Base-by-base conservation (phyloP, 441 rosid species). In the Gossypium davidsonii region DNA sequence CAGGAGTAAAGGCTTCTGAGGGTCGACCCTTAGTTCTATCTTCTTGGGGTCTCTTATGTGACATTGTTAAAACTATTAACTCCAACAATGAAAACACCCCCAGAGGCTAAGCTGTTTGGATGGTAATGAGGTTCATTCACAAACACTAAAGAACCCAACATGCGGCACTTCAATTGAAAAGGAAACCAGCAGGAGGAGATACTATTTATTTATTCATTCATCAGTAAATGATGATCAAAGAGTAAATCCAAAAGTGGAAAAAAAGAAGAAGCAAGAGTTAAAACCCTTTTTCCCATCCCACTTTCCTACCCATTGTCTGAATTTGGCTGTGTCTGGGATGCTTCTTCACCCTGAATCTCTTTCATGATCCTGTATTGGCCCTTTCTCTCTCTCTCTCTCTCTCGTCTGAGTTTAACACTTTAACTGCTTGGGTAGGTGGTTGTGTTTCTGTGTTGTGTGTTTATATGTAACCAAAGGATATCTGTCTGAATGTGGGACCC, bases 41-140 rank as follows among this genome's bases (percentile, higher is more conserved):
- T 9, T 93, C 98, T 59, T 84, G 85, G 46, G 88, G 94, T 77
- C 98, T 89, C 84, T 93, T 93, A 68, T 90, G 92, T 49, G 98
- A 85, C 98, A 91, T 91, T 74, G 73, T 78, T 58, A 88, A 88
- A 71, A 76, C 66, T 31, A 31, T 71, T 7, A 60, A 80, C 57
- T 71, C 60, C 63, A 51, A 23, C 55, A 76, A 37, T 61, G 48
- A 74, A 59, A 68, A 67, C 28, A 49, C 2, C 25, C 53, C 61
- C 52, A 52, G n/a, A 3, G 67, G 52, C 51, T 61, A 39, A 48
- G 14, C 26, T 26, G 39, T 23, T 73, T 49, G 55, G 83, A 28
- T 59, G 10, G 11, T 17, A 18, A 44, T 26, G 72, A 67, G 23
- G 52, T 51, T 42, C 55, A 44, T 55, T 15, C 61, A 63, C 62